These are phyloP conservation scores for Russula vinacea DNA, from an alignment of 768 basidiomycete species.

Conservation along the genomic window DNA sequence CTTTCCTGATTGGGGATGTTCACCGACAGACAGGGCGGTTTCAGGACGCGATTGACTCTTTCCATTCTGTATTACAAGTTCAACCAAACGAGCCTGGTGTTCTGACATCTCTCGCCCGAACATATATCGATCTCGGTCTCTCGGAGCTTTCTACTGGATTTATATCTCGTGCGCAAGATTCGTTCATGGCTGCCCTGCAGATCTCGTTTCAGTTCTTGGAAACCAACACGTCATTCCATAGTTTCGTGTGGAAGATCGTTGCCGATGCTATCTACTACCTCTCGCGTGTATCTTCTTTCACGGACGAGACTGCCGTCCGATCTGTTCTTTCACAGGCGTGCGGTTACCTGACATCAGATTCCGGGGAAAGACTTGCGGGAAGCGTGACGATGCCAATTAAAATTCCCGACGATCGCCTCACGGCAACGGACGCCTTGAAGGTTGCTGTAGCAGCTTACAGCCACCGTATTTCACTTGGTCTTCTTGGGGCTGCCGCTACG, in stretches of 20 bases:
- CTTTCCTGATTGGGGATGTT: conserved; percentile 81
- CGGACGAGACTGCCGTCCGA: conserved; percentile 43
- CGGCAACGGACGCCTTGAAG: conserved; percentile 43
- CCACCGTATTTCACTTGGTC: conserved; percentile 56
- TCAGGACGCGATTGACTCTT: conserved; percentile 67
- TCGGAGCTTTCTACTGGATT: conserved; percentile 68
- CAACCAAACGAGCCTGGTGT: conserved; percentile 71
- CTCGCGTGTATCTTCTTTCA: conserved; percentile 50
- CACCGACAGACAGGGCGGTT: conserved; percentile 73
- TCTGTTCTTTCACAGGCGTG: conserved; percentile 38
- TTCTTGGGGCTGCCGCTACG: conserved; percentile 46
- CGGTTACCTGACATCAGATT: conserved; percentile 41
- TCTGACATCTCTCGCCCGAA: conserved; percentile 64
- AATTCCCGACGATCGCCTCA: conserved; percentile 28
- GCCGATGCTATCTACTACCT: conserved; percentile 75
- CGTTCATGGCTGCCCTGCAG: conserved; percentile 60
- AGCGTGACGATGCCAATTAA: conserved; percentile 39
- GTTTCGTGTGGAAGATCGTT: conserved; percentile 77
- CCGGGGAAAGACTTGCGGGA: conserved; percentile 43
- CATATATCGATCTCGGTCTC: conserved; percentile 67
- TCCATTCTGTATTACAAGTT: conserved; percentile 51
- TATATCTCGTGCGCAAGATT: conserved; percentile 65
- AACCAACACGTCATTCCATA: conserved; percentile 58
- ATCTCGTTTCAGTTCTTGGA: conserved; percentile 50
- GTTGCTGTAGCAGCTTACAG: conserved; percentile 58